Evolutionary conservation across 2,329 filamentous ascomycete species (phyloP).

Genomic region (Hymenoscyphus salicellus): DNA sequence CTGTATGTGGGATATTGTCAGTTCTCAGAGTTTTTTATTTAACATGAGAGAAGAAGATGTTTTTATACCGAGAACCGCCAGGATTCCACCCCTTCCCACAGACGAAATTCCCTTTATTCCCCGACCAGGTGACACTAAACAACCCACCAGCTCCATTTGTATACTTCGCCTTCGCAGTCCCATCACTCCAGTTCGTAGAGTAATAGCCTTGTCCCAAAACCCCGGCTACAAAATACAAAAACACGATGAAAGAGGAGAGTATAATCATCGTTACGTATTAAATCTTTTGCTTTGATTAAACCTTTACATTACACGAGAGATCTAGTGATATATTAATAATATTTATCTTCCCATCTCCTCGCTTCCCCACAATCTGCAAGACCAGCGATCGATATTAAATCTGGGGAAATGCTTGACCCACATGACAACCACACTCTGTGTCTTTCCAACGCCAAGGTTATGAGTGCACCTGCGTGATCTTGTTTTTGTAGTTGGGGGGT

Average conservation of each 20-base stretch:
- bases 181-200: conserved; percentile 60
- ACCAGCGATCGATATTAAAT: neutral
- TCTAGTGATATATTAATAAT: neutral
- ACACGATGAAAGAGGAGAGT: conserved; percentile 22
- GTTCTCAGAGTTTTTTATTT: neutral
- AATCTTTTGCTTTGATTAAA: neutral
- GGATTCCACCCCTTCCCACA: conserved; percentile 51
- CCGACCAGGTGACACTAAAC: conserved; percentile 50
- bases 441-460: neutral
- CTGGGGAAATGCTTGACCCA: neutral
- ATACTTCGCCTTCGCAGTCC: conserved; percentile 48
- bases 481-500: neutral
- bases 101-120: conserved; percentile 45
- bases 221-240: conserved; percentile 9
- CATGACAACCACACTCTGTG: neutral
- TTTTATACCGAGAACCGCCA: conserved; percentile 31
- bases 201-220: conserved; percentile 47
- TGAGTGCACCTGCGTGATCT: neutral
- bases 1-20: conserved; percentile 23
- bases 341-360: neutral
- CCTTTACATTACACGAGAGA: neutral
- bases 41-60: neutral
- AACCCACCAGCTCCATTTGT: conserved; percentile 51
- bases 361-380: neutral
- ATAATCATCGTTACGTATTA: conserved; percentile 19